These are phyloP conservation scores for Cordyceps pruinosa DNA, from an alignment of 2,329 filamentous ascomycete genomes.

Conservation along the genomic window DNA sequence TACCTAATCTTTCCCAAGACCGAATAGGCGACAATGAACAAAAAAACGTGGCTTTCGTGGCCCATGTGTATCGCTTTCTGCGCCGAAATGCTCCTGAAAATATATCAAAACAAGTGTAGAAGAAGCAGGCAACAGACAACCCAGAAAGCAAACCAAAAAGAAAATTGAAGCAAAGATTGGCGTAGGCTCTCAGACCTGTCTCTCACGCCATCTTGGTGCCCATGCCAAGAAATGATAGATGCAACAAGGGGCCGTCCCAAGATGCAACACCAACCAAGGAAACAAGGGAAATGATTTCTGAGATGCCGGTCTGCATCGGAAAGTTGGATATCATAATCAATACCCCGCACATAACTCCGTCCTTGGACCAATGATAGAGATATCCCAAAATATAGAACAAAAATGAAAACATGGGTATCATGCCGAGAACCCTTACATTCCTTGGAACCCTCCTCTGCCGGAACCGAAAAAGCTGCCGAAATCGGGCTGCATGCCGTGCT, in stretches of 20 bases:
- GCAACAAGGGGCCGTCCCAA: not conserved
- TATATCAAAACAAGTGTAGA: not conserved
- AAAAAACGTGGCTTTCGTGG: not conserved
- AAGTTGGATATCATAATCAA: not conserved
- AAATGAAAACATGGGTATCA: constrained; percentile 30
- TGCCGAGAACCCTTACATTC: constrained; percentile 32
- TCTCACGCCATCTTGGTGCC: not conserved
- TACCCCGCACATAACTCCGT: not conserved
- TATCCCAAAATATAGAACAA: not conserved
- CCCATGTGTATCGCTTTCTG: not conserved
- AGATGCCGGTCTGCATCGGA: not conserved
- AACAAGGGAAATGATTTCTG: not conserved
- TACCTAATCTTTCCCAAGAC: not conserved
- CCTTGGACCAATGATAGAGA: not conserved
- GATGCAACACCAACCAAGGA: not conserved
- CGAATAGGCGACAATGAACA: not conserved
- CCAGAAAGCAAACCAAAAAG: not conserved
- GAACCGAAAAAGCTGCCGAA: constrained; percentile 42
- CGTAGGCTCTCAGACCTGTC: not conserved
- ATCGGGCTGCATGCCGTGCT: constrained; percentile 38
- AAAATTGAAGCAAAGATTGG: not conserved
- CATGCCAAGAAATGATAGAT: not conserved
- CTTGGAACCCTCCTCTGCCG: constrained; percentile 36
- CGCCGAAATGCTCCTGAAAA: not conserved
- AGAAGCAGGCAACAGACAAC: not conserved